Base-by-base conservation (phyloP, 345 rosid species). In the Hypericum perforatum region DNA sequence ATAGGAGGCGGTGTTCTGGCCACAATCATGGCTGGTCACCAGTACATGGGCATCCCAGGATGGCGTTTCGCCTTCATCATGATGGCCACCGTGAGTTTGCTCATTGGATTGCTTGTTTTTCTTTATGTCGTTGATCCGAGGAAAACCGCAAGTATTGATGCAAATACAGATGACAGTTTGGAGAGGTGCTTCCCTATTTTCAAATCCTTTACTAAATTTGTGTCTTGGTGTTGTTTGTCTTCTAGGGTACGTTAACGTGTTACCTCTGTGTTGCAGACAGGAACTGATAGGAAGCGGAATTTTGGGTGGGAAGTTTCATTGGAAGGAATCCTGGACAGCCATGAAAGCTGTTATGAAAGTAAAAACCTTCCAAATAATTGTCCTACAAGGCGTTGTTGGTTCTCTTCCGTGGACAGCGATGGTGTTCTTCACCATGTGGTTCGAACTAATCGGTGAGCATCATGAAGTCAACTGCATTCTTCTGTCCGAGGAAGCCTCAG, bases 371-470 rank as follows among this genome's bases (percentile, higher is more conserved):
- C 96, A 88, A 70, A 60, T 88, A 45, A 92, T 88, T 54, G 94
- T 92, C 52, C 45, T 82, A 73, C 95, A 92, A 67, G 96, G 96
- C n/a, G 67, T 85, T 45, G 74, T 92, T 14, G 96, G 98, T 55
- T 79, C 94, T 9, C 65, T 88, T 10, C 94, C 96, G 6, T 92
- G 98, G 96, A 92, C 98, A 6, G 96, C 94, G 7, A 80, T 88
- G 96, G 96, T 92, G 40, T 88, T 92, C 73, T 80, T 92, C 54
- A 82, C 98, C 5, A 83, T 92, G 94, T 88, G 96, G 98, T 88
- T 92, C 63, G 94, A 88, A 66, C 78, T 92, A 56, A 85, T 92
- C 7, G 96, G 96, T 82, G 52, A 78, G 74, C 8, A 37, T 39
- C 14, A 5, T 45, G 14, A 44, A 44, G 7, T 7, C 3, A n/a